Evolutionary conservation across 441 rosid species (phyloP), one percentile per base, ranked within the genome.

Genomic region (Flueggea neowawraea): DNA sequence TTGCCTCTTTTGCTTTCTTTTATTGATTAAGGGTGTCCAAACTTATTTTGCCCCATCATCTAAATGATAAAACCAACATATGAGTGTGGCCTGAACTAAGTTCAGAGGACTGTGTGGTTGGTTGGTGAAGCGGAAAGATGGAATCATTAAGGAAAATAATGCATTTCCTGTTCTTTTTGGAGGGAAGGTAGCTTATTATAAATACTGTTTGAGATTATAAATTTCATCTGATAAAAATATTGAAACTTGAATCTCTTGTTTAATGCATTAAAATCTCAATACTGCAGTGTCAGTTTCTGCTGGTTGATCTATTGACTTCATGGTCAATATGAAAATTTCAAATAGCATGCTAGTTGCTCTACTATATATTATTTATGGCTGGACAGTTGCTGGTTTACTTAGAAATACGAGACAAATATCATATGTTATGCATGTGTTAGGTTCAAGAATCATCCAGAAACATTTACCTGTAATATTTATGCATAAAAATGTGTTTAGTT

Each of bases 321-420:
- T 64, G 17, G n/a, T 63, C 56, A 41, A 55, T 31, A 13, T n/a
- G 28, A 56, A 71, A 48, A 13, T 14, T 16, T 36, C 66, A 54
- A 16, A 57, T 32, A 13, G 13, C 16, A 51, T 16, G 3, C 12
- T 50, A 61, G 44, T 32, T 50, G 50, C 28, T 54, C 17, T 33
- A 41, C 16, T 48, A 58, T 55, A 36, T 8, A 22, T 31, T 67
- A 60, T 60, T 13, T 33, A 52, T 44, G 32, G 56, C 11, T 48
- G 57, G 41, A 36, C 41, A 36, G 41, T 15, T 6, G 48, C 12
- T 65, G n/a, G 31, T 13, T 48, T 28, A 62, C 16, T 44, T 58
- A 32, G 57, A 31, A 63, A 63, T 48, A 63, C 53, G 54, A 28
- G 53, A 45, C 16, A 39, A 58, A 57, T 53, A 39, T 52, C 6